A percentile compares a stretch with the other conserved stretches of the same genome.
Conservation (phyloP, 805 yeast genomes). For the Ogataea haglerorum region DNA sequence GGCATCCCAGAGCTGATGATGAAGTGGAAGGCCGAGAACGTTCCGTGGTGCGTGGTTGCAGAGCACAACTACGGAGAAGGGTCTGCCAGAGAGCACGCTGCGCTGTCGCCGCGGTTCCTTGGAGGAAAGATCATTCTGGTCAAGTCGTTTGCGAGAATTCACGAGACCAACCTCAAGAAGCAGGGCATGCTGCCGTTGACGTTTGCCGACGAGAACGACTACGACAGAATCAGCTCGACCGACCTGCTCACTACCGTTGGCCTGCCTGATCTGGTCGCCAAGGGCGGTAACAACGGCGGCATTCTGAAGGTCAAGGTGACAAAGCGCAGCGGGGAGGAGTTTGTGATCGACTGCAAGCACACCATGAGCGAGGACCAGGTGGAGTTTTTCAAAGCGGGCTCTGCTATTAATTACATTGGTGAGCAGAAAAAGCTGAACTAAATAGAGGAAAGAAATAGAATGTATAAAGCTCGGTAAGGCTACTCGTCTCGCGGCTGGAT, state of each 20-base stretch:
- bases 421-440: conserved; percentile 25
- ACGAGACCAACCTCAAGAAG: conserved; percentile 95
- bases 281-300: conserved; percentile 89
- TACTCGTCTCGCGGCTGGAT: conserved; percentile 49
- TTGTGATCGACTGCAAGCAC: conserved; percentile 76
- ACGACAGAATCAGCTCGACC: conserved; percentile 73
- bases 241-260: conserved; percentile 76
- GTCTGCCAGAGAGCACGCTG: conserved; percentile 98
- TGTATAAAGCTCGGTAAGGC: not conserved
- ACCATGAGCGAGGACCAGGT: conserved; percentile 97
- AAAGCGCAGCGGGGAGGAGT: conserved; percentile 66
- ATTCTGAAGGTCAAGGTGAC: conserved; percentile 65
- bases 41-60: conserved; percentile 94
- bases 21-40: conserved; percentile 81
- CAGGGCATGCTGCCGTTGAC: conserved; percentile 97
- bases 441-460: conserved; percentile 1
- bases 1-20: conserved; percentile 96
- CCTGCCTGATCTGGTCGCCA: conserved; percentile 69
- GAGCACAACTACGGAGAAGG: conserved; percentile 99
- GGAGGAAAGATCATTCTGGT: conserved; percentile 88
- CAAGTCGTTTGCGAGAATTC: conserved; percentile 96
- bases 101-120: conserved; percentile 88
- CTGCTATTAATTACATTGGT: conserved; percentile 86
- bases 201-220: conserved; percentile 86
- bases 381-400: conserved; percentile 94